phyloP scores from a whole-genome alignment of 2,329 filamentous ascomycete genomes.

The Venturia asperata region DNA sequence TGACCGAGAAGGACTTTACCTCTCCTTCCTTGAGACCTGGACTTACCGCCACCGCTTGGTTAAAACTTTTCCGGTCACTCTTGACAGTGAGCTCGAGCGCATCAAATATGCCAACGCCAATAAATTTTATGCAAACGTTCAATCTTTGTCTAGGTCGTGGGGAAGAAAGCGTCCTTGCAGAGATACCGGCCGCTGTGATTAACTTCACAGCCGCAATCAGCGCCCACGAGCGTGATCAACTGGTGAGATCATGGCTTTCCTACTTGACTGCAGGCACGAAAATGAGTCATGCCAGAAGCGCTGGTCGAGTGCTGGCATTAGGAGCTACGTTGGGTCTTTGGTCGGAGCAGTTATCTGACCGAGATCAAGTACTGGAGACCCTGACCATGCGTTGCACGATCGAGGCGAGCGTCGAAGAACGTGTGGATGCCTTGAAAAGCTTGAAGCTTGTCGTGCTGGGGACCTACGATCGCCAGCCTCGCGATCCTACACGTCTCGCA shows the following conservation, averaged over 20 bases:
- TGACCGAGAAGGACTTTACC: constrained; percentile 29
- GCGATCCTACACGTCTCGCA: background rate
- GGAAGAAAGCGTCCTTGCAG: constrained; percentile 30
- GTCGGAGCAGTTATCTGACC: background rate
- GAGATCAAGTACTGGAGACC: constrained; percentile 21
- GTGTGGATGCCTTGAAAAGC: constrained; percentile 34
- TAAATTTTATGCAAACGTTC: background rate
- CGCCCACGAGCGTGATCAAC: constrained; percentile 1
- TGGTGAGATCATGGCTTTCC: constrained; percentile 17
- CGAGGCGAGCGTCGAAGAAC: constrained; percentile 37
- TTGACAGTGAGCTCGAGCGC: background rate
- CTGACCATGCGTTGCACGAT: constrained; percentile 33
- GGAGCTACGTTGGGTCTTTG: constrained; percentile 30
- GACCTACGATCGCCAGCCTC: background rate
- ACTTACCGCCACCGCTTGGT: constrained; percentile 55
- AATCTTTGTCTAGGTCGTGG: constrained; percentile 31
- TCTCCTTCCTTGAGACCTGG: constrained; percentile 51
- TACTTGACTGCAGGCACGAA: background rate
- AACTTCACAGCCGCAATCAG: constrained; percentile 24
- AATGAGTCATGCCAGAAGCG: constrained; percentile 20
- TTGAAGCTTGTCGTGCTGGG: constrained; percentile 13
- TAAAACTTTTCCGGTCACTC: constrained; percentile 49
- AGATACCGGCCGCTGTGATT: constrained; percentile 26
- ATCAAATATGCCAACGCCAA: background rate
- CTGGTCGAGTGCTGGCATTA: constrained; percentile 39